Percentiles rank a stretch among this genome's conserved stretches.
These are phyloP conservation scores for Lactuca saligna DNA, from an alignment of 129 eudicot species.

Conservation along the genomic window DNA sequence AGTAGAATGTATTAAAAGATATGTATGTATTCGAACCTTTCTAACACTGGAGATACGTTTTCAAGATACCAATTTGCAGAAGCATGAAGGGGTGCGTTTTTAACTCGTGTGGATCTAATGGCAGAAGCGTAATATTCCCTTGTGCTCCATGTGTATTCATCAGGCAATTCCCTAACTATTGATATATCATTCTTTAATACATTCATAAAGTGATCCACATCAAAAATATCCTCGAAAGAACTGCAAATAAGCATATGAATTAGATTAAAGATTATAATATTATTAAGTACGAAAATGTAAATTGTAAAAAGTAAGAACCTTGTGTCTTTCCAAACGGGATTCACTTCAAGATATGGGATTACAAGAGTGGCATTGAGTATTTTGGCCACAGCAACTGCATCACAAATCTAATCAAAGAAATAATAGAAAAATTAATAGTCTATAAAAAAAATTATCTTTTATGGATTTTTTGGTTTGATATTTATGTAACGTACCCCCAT, in stretches of 20 bases:
- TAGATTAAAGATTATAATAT: neutral
- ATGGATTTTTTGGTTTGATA: neutral
- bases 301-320: constrained; percentile 45
- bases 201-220: constrained; percentile 83
- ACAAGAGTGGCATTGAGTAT: constrained; percentile 92
- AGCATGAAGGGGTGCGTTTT: constrained; percentile 95
- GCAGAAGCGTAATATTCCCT: constrained; percentile 87
- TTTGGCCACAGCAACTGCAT: constrained; percentile 95
- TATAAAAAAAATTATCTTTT: neutral
- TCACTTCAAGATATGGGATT: constrained; percentile 87
- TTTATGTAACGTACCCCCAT: constrained; percentile 76
- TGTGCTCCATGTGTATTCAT: constrained; percentile 91
- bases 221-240: constrained; percentile 81
- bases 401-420: constrained; percentile 69
- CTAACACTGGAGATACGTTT: constrained; percentile 69
- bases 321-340: constrained; percentile 97
- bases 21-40: constrained; percentile 53
- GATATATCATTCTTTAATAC: constrained; percentile 73
- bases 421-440: neutral
- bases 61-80: constrained; percentile 87
- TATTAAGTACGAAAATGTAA: neutral
- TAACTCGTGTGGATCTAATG: constrained; percentile 80
- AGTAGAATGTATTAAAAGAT: constrained; percentile 2
- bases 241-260: constrained; percentile 39
- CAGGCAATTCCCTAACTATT: constrained; percentile 74